Conservation (phyloP, 1,139 yeast genomes). For the Hyphopichia khmerensis region DNA sequence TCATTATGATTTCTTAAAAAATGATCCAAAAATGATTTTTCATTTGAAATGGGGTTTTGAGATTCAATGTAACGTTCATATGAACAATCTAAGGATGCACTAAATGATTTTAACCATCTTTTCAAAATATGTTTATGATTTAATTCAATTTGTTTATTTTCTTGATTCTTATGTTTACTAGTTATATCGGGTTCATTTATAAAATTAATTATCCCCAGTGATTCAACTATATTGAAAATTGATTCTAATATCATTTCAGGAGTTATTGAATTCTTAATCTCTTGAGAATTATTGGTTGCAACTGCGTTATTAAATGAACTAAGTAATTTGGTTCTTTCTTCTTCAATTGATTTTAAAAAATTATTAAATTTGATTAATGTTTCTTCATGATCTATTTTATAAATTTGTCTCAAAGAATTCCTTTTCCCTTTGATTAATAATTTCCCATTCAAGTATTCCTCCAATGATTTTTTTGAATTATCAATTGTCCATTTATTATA, state of each 20-base stretch:
- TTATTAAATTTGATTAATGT: conserved; percentile 4
- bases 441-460: not conserved
- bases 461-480: not conserved
- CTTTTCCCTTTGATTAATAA: no score
- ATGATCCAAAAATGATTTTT: conserved; percentile 27
- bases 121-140: conserved; percentile 13
- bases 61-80: conserved; percentile 15
- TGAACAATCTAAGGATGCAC: conserved; percentile 22
- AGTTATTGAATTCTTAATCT: conserved; percentile 2
- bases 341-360: conserved; percentile 1
- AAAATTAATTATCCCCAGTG: conserved; percentile 21
- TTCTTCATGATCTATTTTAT: conserved; percentile 9
- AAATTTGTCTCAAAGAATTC: conserved; percentile 1
- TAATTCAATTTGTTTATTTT: not conserved
- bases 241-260: conserved; percentile 19
- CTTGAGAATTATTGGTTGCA: not conserved
- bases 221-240: conserved; percentile 17
- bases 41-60: conserved; percentile 6
- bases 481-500: conserved; percentile 6
- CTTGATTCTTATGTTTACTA: not conserved
- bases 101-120: conserved; percentile 23
- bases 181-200: conserved; percentile 17
- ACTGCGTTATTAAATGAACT: conserved; percentile 1
- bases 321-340: not conserved
- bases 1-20: conserved; percentile 51